Percentiles rank a stretch among this genome's conserved stretches.
These are phyloP conservation scores for Leptodontidium sp. DNA, from an alignment of 2,329 filamentous ascomycete species.

Conservation along the genomic window DNA sequence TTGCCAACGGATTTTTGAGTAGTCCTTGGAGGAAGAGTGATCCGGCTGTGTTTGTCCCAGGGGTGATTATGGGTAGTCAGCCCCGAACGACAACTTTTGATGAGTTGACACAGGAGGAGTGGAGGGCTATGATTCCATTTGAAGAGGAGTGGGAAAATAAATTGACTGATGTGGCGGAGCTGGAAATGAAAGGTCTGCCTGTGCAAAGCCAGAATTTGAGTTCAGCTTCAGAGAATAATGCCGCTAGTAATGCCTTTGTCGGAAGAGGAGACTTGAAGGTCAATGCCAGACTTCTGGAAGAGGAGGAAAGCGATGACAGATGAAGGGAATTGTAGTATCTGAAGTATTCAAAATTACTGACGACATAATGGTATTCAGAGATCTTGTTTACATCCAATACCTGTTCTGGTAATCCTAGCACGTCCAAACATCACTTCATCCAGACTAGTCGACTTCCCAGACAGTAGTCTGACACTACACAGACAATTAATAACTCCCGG, in stretches of 20 bases:
- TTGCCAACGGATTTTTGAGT: conserved; percentile 30
- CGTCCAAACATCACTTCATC: too few species aligned
- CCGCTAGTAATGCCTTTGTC: background rate
- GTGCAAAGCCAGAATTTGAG: background rate
- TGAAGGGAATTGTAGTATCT: background rate
- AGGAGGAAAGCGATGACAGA: conserved; percentile 17
- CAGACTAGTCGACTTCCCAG: too few species aligned
- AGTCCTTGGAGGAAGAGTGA: conserved; percentile 33
- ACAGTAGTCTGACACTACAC: too few species aligned
- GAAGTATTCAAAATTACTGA: too few species aligned
- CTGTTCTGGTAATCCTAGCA: too few species aligned
- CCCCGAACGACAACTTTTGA: conserved; percentile 32
- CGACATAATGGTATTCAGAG: too few species aligned
- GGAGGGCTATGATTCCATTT: conserved; percentile 27
- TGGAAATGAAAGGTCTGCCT: background rate
- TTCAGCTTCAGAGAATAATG: background rate
- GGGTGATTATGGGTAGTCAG: conserved; percentile 35
- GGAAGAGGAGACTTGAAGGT: conserved; percentile 3
- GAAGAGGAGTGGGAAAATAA: conserved; percentile 33
- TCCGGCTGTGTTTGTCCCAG: conserved; percentile 31
- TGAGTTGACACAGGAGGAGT: conserved; percentile 33
- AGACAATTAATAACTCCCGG: too few species aligned
- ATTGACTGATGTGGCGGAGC: conserved; percentile 19
- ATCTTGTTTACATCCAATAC: too few species aligned
- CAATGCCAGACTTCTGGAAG: conserved; percentile 7